A percentile compares a stretch with the other conserved stretches of the same genome.
Conservation (phyloP, 257 asterid species). For the Craterostigma plantagineum region DNA sequence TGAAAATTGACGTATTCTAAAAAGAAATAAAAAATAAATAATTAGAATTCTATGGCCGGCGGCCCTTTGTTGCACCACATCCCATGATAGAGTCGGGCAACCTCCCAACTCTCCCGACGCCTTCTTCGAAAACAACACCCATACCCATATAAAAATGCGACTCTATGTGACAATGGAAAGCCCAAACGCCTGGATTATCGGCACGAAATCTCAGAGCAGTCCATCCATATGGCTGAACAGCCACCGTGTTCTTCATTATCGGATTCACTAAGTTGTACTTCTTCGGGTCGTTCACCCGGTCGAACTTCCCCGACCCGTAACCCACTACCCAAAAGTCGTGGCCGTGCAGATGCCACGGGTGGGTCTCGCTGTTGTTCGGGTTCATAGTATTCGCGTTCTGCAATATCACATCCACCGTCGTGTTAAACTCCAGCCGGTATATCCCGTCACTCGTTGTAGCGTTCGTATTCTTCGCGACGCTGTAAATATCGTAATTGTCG, state of each 20-base stretch:
- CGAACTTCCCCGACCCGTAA: slow-evolving; percentile 54
- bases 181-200: slow-evolving; percentile 90
- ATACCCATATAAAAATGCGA: slow-evolving; percentile 87
- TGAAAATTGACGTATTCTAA: no score
- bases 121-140: slow-evolving; percentile 86
- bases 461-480: slow-evolving; percentile 16
- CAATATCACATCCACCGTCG: slow-evolving; percentile 54
- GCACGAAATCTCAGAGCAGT: slow-evolving; percentile 78
- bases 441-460: slow-evolving; percentile 42
- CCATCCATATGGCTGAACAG: slow-evolving; percentile 84
- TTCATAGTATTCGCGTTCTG: slow-evolving; percentile 73
- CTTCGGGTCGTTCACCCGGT: slow-evolving; percentile 20
- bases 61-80: slow-evolving; percentile 48
- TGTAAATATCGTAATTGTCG: slow-evolving; percentile 25
- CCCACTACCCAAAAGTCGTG: slow-evolving; percentile 95
- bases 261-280: slow-evolving; percentile 60
- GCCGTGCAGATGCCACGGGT: slow-evolving; percentile 98
- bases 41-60: no score
- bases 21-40: no score
- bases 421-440: slow-evolving; percentile 41
- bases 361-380: slow-evolving; percentile 59
- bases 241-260: slow-evolving; percentile 76
- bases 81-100: slow-evolving; percentile 83
- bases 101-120: slow-evolving; percentile 45
- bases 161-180: slow-evolving; percentile 91